A percentile compares a stretch with the other conserved stretches of the same genome.
Conservation (phyloP, 2,329 filamentous ascomycete species). For the Fusarium decemcellulare region DNA sequence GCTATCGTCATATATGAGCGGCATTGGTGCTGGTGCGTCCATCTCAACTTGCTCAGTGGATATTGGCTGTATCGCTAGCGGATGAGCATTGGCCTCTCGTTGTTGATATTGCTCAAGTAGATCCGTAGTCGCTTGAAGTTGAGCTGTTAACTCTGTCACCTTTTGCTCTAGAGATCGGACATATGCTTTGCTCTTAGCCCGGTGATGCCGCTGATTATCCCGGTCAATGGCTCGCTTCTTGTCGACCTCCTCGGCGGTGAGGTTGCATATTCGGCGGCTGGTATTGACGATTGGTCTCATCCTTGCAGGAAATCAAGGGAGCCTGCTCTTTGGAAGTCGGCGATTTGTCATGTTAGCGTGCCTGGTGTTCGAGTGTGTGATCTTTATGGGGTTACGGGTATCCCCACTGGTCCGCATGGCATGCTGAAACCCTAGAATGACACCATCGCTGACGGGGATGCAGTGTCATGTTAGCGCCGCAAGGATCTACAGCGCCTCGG, state of each 20-base stretch:
- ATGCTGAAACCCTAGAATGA: background rate
- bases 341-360: background rate
- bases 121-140: background rate
- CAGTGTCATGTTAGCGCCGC: slow-evolving; percentile 2
- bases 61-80: background rate
- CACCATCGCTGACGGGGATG: background rate
- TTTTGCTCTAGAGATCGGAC: background rate
- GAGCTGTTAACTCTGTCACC: background rate
- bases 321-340: background rate
- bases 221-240: slow-evolving; percentile 9
- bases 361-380: background rate
- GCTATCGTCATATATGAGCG: background rate
- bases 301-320: background rate
- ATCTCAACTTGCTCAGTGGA: background rate
- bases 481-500: background rate
- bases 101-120: background rate
- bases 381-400: background rate
- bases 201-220: slow-evolving; percentile 5
- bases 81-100: background rate
- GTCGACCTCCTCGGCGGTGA: slow-evolving; percentile 1
- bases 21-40: background rate
- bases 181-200: slow-evolving; percentile 7
- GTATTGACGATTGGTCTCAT: background rate
- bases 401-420: slow-evolving; percentile 3
- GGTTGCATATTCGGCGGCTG: background rate